A percentile compares a stretch with the other conserved stretches of the same genome.
These are phyloP conservation scores for Neurospora sp. DNA, from an alignment of 2,329 filamentous ascomycete genomes.

Conservation along the genomic window DNA sequence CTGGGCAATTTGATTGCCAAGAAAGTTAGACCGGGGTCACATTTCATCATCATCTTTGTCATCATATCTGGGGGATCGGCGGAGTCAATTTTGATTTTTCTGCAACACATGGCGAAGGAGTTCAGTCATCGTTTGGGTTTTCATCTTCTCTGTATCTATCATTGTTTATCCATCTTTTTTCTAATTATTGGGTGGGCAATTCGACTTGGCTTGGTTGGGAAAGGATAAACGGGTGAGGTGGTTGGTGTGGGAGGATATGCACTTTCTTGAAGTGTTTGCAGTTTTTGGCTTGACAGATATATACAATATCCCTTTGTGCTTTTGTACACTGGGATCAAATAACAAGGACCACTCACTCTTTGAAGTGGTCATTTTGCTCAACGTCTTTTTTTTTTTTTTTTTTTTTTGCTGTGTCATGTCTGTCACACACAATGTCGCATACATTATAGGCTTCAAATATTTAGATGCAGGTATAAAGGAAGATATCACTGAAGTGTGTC, in stretches of 20 bases:
- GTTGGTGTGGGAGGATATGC: neutral
- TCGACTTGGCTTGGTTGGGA: neutral
- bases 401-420: neutral
- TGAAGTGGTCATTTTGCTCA: neutral
- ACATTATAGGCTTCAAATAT: no score
- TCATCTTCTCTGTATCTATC: neutral
- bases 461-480: neutral
- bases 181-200: neutral
- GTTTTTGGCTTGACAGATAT: neutral
- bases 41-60: neutral
- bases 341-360: neutral
- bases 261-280: neutral
- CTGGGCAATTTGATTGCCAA: neutral
- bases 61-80: neutral
- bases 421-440: no score
- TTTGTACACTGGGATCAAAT: neutral
- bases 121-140: neutral
- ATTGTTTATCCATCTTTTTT: neutral
- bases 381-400: neutral
- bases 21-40: neutral
- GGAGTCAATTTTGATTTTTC: neutral
- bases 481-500: neutral
- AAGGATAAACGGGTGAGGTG: neutral
- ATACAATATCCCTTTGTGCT: neutral
- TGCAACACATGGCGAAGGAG: neutral